Evolutionary conservation across 805 yeast genomes (phyloP).

Genomic region (Kuraishia floccosa): DNA sequence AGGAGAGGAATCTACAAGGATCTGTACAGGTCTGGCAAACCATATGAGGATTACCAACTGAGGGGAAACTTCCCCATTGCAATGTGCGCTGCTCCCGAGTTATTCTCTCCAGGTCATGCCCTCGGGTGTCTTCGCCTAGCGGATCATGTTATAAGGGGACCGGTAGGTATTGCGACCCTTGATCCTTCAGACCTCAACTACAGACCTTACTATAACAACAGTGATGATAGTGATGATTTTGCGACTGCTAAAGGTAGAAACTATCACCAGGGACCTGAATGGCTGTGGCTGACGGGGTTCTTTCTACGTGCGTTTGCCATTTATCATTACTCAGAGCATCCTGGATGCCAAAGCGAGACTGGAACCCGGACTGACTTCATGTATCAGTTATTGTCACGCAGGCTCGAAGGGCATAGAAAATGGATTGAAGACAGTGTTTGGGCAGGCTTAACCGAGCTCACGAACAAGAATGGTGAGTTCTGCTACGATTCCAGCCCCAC

Average conservation of each 20-base stretch:
- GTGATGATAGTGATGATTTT: conserved; percentile 75
- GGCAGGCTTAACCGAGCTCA: conserved; percentile 91
- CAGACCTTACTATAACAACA: conserved; percentile 77
- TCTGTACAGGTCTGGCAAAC: conserved; percentile 67
- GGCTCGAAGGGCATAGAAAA: conserved; percentile 51
- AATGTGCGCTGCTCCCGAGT: conserved; percentile 89
- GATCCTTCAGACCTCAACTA: conserved; percentile 92
- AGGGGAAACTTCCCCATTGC: conserved; percentile 92
- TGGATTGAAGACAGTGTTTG: conserved; percentile 75
- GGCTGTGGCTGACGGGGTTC: conserved; percentile 91
- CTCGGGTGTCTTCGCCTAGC: conserved; percentile 57
- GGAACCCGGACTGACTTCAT: conserved; percentile 35
- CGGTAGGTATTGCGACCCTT: conserved; percentile 82
- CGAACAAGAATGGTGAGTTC: conserved; percentile 74
- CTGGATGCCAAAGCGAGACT: conserved; percentile 19
- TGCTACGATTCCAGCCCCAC: conserved; percentile 90
- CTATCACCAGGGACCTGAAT: conserved; percentile 98
- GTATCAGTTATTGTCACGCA: conserved; percentile 44
- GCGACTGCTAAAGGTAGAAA: conserved; percentile 93
- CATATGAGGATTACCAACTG: conserved; percentile 87
- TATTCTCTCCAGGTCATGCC: conserved; percentile 57
- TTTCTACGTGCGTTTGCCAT: conserved; percentile 67
- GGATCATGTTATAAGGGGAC: conserved; percentile 70
- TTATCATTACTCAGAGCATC: conserved; percentile 32
- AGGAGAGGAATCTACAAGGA: conserved; percentile 95